Base-by-base conservation (phyloP, 352 stramenopile species). In the Phytophthora pisi region DNA sequence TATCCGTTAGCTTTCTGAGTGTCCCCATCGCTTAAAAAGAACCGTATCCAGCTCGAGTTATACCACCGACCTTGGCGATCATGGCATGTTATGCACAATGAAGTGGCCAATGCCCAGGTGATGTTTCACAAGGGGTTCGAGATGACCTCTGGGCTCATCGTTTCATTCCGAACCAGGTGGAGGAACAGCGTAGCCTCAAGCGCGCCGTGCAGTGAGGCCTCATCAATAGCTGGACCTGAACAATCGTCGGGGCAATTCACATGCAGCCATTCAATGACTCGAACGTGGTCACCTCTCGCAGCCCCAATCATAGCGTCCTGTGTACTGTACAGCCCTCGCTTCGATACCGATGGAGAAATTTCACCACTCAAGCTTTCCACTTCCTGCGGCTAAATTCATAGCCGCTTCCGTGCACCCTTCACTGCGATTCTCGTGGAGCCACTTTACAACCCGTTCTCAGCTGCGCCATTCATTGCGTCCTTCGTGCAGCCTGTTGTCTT, bases 391-490 rank as follows among this genome's bases (percentile, higher is more conserved):
- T 5, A 20, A 18, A 9, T 53, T 43, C 9, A 53, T 52, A n/a
- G 55, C 55, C 16, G 42, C 15, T 5, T 10, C 2, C 2, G 42
- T 20, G 20, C 20, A 20, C 20, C 20, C 20, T 20, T 20, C 20
- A 20, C 20, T 20, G 20, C 20, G 20, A 3, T 66, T 66, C 10
- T 13, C 7, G 8, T 31, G 9, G 26, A 66, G 16, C 58, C 58
- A 66, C 7, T 53, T 57, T 0, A 57, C 1, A 11, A 64, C n/a
- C 50, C 49, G 20, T 36, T 47, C 28, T 23, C 34, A 23, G 58
- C 49, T 31, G 59, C 50, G 13, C 38, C 38, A 46, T 59, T 50
- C 49, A 66, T 66, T 20, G 59, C 50, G 24, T 31, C 7, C 30
- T 6, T 47, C 20, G 43, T 53, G 18, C 42, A 63, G 5, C 30